These are phyloP conservation scores for Liquidambar formosana DNA, from an alignment of 164 flowering plant genomes.

Conservation along the genomic window DNA sequence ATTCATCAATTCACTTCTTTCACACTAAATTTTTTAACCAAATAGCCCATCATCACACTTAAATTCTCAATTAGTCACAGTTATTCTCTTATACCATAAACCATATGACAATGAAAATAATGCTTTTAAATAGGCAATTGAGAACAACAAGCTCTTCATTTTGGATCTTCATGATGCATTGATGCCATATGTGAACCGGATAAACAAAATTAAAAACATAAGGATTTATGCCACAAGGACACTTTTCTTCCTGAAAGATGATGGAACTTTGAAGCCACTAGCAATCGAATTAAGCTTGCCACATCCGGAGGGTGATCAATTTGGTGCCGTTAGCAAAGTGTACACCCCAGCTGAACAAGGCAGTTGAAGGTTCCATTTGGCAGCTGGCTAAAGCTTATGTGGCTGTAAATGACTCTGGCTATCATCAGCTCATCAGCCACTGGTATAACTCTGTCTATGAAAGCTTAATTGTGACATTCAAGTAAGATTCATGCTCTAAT, in stretches of 20 bases:
- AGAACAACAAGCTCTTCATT: slow-evolving; percentile 6
- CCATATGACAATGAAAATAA: slow-evolving; percentile 63
- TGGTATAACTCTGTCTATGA: slow-evolving; percentile 12
- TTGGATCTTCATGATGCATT: slow-evolving; percentile 14
- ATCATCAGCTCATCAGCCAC: slow-evolving; percentile 32
- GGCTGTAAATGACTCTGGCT: slow-evolving; percentile 22
- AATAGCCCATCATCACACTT: background rate
- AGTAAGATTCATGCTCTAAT: background rate
- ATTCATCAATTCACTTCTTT: background rate
- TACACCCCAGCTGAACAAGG: slow-evolving; percentile 16
- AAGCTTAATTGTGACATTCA: background rate
- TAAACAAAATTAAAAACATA: slow-evolving; percentile 9
- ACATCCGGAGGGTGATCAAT: slow-evolving; percentile 12
- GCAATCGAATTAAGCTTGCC: slow-evolving; percentile 17
- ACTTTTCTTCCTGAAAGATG: slow-evolving; percentile 18
- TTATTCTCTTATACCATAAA: no score
- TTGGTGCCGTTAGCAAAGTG: slow-evolving; percentile 12
- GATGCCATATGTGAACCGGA: slow-evolving; percentile 14
- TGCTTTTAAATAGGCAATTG: slow-evolving; percentile 17
- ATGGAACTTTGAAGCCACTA: slow-evolving; percentile 23
- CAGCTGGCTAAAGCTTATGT: slow-evolving; percentile 27
- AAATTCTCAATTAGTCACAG: slow-evolving; percentile 7
- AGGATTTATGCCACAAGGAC: slow-evolving; percentile 24
- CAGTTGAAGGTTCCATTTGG: slow-evolving; percentile 20
- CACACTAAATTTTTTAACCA: background rate